phyloP scores from a whole-genome alignment of 2,329 filamentous ascomycete genomes.

The Beauveria varroae region DNA sequence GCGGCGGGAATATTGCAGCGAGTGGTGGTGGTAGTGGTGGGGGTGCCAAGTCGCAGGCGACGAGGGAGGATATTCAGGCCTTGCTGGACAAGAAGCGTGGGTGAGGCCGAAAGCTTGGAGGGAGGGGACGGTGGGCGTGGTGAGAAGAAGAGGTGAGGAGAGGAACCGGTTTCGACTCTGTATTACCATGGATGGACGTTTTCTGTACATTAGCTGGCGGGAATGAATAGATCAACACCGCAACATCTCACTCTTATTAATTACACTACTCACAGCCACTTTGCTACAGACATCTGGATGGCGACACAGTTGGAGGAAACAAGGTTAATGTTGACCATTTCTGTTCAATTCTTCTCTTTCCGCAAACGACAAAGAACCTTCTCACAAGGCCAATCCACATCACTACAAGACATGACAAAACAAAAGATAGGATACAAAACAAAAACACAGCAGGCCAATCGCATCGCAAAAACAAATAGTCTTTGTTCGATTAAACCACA shows the following conservation, averaged over 20 bases:
- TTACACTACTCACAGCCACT: background rate
- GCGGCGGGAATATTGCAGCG: slow-evolving; percentile 18
- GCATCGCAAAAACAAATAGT: background rate
- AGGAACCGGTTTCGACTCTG: background rate
- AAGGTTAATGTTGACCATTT: background rate
- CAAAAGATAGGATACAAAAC: background rate
- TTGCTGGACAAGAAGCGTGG: slow-evolving; percentile 30
- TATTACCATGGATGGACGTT: background rate
- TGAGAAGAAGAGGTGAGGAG: background rate
- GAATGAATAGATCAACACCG: background rate
- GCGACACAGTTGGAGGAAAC: background rate
- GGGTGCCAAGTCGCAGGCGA: slow-evolving; percentile 22
- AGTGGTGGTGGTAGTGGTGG: slow-evolving; percentile 12
- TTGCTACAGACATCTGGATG: background rate
- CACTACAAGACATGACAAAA: background rate
- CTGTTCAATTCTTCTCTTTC: background rate
- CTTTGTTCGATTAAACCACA: slow-evolving; percentile 10
- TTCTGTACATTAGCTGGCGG: slow-evolving; percentile 1
- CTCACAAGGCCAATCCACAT: background rate
- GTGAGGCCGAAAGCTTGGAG: background rate
- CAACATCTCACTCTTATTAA: background rate
- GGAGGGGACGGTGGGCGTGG: no score
- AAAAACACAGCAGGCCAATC: background rate
- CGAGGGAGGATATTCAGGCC: slow-evolving; percentile 31
- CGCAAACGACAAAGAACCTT: background rate